Evolutionary conservation across 106 monocot genomes (phyloP).

Genomic region (Ottelia alismoides): DNA sequence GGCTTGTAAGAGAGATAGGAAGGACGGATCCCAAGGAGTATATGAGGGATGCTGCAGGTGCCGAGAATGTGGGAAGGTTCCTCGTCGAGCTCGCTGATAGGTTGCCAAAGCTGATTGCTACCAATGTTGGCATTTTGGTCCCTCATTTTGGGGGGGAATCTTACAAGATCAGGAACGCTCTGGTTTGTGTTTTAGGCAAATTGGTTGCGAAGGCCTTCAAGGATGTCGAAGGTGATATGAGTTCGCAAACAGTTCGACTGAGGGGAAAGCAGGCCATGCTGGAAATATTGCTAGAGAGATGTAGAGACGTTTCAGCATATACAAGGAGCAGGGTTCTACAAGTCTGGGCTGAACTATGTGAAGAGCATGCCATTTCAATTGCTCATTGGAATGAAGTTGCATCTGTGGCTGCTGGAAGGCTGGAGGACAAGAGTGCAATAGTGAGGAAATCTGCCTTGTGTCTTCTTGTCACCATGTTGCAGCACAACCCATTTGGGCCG

Average conservation of each 20-base stretch:
- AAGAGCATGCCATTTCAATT: conserved; percentile 72
- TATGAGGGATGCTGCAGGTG: conserved; percentile 63
- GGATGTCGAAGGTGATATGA: conserved; percentile 67
- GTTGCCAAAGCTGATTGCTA: conserved; percentile 70
- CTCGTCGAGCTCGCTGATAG: conserved; percentile 75
- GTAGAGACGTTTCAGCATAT: conserved; percentile 89
- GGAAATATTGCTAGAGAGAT: conserved; percentile 75
- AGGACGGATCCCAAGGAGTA: conserved; percentile 80
- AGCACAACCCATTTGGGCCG: conserved; percentile 96
- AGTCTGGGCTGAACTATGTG: conserved; percentile 94
- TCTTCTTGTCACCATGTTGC: conserved; percentile 83
- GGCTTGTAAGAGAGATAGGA: conserved; percentile 75
- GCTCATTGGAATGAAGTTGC: conserved; percentile 97
- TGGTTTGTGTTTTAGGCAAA: conserved; percentile 84
- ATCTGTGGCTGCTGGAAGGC: conserved; percentile 61
- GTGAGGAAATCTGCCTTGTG: conserved; percentile 92
- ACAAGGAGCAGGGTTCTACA: conserved; percentile 92
- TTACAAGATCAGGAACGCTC: conserved; percentile 89
- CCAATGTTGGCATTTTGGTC: conserved; percentile 72
- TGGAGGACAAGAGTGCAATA: conserved; percentile 92
- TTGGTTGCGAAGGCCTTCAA: conserved; percentile 66
- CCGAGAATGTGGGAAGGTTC: conserved; percentile 89
- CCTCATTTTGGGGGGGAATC: conserved; percentile 99
- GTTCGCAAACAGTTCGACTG: conserved; percentile 42
- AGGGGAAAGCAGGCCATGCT: conserved; percentile 89